Evolutionary conservation across 805 yeast species (phyloP).

Genomic region (Metschnikowia cubensis): DNA sequence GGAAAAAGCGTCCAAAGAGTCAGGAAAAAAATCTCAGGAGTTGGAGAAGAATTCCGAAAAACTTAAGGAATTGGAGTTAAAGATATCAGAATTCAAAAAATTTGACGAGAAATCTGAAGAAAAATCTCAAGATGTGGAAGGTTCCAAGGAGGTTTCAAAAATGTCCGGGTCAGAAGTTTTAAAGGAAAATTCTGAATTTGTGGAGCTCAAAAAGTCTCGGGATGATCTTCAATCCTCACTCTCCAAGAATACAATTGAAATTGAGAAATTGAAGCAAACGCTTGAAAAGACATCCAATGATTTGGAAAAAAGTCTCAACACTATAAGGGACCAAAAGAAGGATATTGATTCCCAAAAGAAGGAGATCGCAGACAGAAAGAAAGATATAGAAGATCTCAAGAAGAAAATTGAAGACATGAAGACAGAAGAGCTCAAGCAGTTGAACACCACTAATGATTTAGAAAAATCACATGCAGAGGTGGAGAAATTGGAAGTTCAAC

Average conservation of each 20-base stretch:
- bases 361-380: slow-evolving; percentile 14
- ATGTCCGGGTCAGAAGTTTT: too few relatives aligned
- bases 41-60: too few relatives aligned
- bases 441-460: neutral
- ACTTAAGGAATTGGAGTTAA: too few relatives aligned
- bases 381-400: slow-evolving; percentile 13
- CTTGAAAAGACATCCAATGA: slow-evolving; percentile 9
- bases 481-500: slow-evolving; percentile 6
- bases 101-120: too few relatives aligned
- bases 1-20: slow-evolving; percentile 1
- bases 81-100: too few relatives aligned
- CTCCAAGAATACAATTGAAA: neutral
- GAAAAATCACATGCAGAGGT: slow-evolving; percentile 1
- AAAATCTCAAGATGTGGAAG: too few relatives aligned
- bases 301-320: slow-evolving; percentile 9
- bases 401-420: slow-evolving; percentile 4
- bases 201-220: neutral
- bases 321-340: slow-evolving; percentile 5
- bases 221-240: neutral
- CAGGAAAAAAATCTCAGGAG: neutral
- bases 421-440: neutral
- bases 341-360: slow-evolving; percentile 14
- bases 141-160: too few relatives aligned
- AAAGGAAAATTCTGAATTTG: neutral
- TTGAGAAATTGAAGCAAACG: slow-evolving; percentile 2